phyloP scores from a whole-genome alignment of 192 early-diverging fungal genomes.

The Rhizoclosmatium globosum region DNA sequence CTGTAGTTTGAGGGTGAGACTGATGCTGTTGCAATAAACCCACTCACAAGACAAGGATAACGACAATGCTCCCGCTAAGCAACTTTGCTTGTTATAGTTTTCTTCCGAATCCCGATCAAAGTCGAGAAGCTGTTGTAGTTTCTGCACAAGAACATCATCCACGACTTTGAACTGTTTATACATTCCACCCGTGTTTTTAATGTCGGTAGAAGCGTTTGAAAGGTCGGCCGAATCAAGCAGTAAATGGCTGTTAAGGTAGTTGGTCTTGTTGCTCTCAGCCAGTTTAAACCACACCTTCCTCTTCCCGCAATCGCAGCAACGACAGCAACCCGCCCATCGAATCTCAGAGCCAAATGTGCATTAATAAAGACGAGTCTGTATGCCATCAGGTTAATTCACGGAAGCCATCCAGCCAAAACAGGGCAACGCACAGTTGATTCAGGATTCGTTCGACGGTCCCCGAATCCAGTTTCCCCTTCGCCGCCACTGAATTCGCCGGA shows the following conservation, averaged over 20 bases:
- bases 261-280: slow-evolving; percentile 28
- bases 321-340: slow-evolving; percentile 88
- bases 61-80: slow-evolving; percentile 43
- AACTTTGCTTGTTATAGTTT: slow-evolving; percentile 34
- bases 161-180: slow-evolving; percentile 58
- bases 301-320: slow-evolving; percentile 47
- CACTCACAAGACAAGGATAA: slow-evolving; percentile 40
- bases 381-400: background rate
- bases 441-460: background rate
- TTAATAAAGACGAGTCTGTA: slow-evolving; percentile 81
- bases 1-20: slow-evolving; percentile 43
- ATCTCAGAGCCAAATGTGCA: slow-evolving; percentile 88
- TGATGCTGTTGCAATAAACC: background rate
- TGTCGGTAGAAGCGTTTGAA: background rate
- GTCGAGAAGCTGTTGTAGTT: background rate
- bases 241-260: slow-evolving; percentile 2
- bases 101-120: background rate
- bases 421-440: slow-evolving; percentile 14
- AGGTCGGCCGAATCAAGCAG: slow-evolving; percentile 12
- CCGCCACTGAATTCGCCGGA: slow-evolving; percentile 11
- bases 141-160: slow-evolving; percentile 43
- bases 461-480: slow-evolving; percentile 2
- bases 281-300: slow-evolving; percentile 51
- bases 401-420: background rate
- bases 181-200: slow-evolving; percentile 36